Evolutionary conservation across 139 green algal genomes (phyloP), one percentile per base, ranked within the genome.

Genomic region (Coelastrella sp.): DNA sequence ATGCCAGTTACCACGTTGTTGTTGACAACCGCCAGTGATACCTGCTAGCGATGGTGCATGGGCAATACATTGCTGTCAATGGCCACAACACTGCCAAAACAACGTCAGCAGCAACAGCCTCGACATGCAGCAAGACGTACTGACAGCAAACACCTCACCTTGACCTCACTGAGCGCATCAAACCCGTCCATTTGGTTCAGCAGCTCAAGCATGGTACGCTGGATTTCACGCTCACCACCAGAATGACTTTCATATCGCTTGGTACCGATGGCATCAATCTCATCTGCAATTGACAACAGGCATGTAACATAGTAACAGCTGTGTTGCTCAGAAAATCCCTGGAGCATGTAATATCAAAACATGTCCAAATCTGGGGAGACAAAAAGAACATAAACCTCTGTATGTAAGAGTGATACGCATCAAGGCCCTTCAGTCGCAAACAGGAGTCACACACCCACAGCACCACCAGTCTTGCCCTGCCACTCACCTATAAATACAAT

Each of bases 161-260:
- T 99, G 89, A 99, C 98, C 25, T 99, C 98, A 35, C 93, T 93
- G 86, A 99, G 94, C 8, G 97, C 92, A 97, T 99, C 98, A 89
- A 99, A 99, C 12, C 98, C 98, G 90, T 99, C 98, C 84, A 99
- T 95, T 96, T 99, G 97, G 94, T 99, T 99, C n/a, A 99, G 96
- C 84, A 99, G 95, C 96, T 99, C 98, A 65, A 99, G 94, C 98
- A 99, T 99, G 22, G 98, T 99, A 59, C 98, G 95, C 95, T 99
- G 98, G 91, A 99, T 99, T 94, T 99, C 98, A 19, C 97, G 93
- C 94, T 99, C 98, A 12, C 98, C 98, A 73, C 98, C 97, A 27
- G 90, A 96, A 81, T 98, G 93, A 11, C 96, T 94, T 81, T 99
- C 98, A 92, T 99, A 99, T 25, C 97, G 95, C 94, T 99, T 99